Evolutionary conservation across 148 eudicot genomes (phyloP).

Genomic region (Rhododendron williamsianum): DNA sequence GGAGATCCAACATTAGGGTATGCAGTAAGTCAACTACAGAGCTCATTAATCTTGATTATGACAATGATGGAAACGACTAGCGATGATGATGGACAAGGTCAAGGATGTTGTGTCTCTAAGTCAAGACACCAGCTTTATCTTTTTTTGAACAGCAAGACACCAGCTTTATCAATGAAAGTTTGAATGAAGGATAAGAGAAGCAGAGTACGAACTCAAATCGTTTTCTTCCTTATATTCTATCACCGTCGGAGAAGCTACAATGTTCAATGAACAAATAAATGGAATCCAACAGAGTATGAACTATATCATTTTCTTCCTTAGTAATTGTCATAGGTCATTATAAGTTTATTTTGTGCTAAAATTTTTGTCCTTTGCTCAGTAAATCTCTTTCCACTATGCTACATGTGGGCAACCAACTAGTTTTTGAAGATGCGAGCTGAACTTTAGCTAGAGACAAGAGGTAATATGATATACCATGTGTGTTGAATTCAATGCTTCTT

Average conservation of each 20-base stretch:
- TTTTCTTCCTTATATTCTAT: not conserved
- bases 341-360: not conserved
- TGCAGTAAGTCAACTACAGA: not conserved
- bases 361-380: not conserved
- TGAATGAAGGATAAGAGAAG: not conserved
- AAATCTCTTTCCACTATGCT: not conserved
- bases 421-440: not conserved
- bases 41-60: not conserved
- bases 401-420: not conserved
- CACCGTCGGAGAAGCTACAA: not conserved
- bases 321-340: not conserved
- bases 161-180: not conserved
- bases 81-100: not conserved
- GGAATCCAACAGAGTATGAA: not conserved
- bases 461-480: not conserved
- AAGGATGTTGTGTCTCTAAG: not conserved
- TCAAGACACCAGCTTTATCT: not conserved
- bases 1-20: not conserved
- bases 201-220: not conserved
- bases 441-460: not conserved
- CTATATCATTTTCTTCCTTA: not conserved
- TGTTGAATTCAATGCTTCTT: not conserved
- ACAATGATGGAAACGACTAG: not conserved
- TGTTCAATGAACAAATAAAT: not conserved
- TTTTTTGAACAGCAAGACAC: not conserved